Conservation (phyloP, 805 yeast genomes). For the Saccharomycopsis fibuligera region DNA sequence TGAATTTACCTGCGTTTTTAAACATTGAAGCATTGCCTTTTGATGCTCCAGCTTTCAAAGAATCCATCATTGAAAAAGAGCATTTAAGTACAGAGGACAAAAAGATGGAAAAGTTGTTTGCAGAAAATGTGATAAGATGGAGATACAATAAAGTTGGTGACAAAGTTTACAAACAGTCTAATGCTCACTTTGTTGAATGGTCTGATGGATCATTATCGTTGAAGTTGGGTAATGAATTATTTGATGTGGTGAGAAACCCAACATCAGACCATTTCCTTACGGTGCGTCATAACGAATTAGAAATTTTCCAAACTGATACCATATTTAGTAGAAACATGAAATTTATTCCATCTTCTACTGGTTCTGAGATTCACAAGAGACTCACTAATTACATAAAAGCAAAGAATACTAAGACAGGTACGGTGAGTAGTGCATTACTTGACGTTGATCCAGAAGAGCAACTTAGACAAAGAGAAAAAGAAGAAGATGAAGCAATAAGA, state of each 20-base stretch:
- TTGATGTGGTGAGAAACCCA: constrained; percentile 65
- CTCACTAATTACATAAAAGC: constrained; percentile 61
- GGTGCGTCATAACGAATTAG: constrained; percentile 63
- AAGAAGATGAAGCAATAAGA: constrained; percentile 55
- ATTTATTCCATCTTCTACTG: constrained; percentile 86
- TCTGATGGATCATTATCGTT: constrained; percentile 84
- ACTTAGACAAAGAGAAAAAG: constrained; percentile 60
- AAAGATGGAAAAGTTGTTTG: constrained; percentile 58
- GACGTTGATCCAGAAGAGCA: constrained; percentile 64
- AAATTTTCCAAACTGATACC: constrained; percentile 64
- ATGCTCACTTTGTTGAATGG: constrained; percentile 89
- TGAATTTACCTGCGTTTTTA: constrained; percentile 77
- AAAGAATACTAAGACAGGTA: constrained; percentile 32
- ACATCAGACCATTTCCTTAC: constrained; percentile 68
- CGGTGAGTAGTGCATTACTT: constrained; percentile 34
- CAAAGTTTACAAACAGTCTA: constrained; percentile 70
- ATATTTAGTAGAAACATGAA: constrained; percentile 58
- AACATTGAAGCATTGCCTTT: constrained; percentile 82
- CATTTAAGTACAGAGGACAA: constrained; percentile 40
- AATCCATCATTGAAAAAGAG: constrained; percentile 35
- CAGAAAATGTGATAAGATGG: constrained; percentile 91
- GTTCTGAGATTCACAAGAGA: constrained; percentile 72
- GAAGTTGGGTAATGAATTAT: constrained; percentile 80
- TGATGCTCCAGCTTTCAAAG: constrained; percentile 64
- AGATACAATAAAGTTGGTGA: constrained; percentile 72